Evolutionary conservation across 805 yeast genomes (phyloP).

Genomic region (Saccharomyces mikatae): DNA sequence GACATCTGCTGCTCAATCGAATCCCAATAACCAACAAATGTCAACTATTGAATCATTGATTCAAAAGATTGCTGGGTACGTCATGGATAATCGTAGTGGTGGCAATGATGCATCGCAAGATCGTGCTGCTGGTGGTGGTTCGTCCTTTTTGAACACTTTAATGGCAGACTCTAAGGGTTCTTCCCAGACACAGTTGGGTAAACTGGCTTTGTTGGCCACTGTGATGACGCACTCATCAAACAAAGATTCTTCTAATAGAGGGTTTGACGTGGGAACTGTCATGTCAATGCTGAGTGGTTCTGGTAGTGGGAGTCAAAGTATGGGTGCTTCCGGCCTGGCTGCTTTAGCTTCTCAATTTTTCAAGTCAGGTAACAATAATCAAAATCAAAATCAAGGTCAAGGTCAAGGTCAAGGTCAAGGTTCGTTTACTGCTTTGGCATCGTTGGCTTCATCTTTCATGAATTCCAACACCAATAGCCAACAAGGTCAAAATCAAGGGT

Average conservation of each 20-base stretch:
- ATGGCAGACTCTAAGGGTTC: conserved; percentile 17
- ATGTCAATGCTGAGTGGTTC: conserved; percentile 15
- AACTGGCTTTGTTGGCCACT: conserved; percentile 23
- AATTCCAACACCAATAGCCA: neutral
- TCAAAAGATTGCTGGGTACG: conserved; percentile 13
- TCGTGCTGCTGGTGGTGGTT: conserved; percentile 17
- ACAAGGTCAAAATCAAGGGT: conserved; percentile 6
- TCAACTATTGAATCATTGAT: conserved; percentile 20
- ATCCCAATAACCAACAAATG: conserved; percentile 19
- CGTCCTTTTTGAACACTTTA: conserved; percentile 16
- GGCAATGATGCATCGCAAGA: conserved; percentile 4
- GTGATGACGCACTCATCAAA: conserved; percentile 9
- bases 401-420: neutral
- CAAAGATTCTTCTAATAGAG: conserved; percentile 5
- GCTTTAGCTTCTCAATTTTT: conserved; percentile 24
- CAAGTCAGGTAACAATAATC: conserved; percentile 6
- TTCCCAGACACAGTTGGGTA: conserved; percentile 24
- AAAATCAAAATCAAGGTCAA: conserved; percentile 2
- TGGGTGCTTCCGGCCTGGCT: conserved; percentile 18
- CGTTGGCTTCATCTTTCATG: conserved; percentile 6
- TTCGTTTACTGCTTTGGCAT: neutral
- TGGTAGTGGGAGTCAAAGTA: conserved; percentile 6
- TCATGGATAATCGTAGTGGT: conserved; percentile 10
- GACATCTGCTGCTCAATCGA: conserved; percentile 20
- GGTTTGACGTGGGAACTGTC: conserved; percentile 17